Base-by-base conservation (phyloP, 1,139 yeast species). In the Candida labiduridarum region DNA sequence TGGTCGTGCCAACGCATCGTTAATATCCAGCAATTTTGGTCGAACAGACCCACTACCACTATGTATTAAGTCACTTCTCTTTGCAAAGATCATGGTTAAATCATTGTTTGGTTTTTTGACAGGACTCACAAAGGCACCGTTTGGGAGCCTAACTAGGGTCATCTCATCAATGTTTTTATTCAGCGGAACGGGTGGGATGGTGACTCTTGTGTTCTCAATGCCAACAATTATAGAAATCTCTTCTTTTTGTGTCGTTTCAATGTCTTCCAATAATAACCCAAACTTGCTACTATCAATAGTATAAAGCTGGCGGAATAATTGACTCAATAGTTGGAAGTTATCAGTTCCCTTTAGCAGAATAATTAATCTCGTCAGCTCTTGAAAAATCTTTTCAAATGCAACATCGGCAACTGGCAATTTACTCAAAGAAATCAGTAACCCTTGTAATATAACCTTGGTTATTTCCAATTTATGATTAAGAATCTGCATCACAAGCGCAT, bases 31-130 rank as follows among this genome's bases (percentile, higher is more conserved):
- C 8, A 43, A 34, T 25, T 43, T 33, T 25, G 40, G 31, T 33
- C 40, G 29, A 8, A 15, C 19, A 27, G 11, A 3, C 4, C 19
- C 42, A 8, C 12, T 19, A 14, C 4, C 7, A n/a, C 14, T 40
- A 7, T 43, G 36, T 39, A 22, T 27, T 29, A 31, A 33, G 14
- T 46, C 51, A 29, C 40, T 41, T 35, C 48, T 43, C 12, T 49
- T 53, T 4, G 78, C 77, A 22, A 70, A 52, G 25, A 74, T 55
- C 77, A 72, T 72, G 0, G 78, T 74, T 47, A 74, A 69, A 47
- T 73, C 79, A 9, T 27, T 40, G 8, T 6, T 60, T 12, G 45
- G 29, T 16, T 59, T 61, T 53, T 72, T 71, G 18, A 69, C 62
- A 1, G 75, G 76, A 1, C 74, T 69, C 19, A 67, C 47, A 50